A percentile compares a stretch with the other conserved stretches of the same genome.
These are phyloP conservation scores for Penstemon davidsonii DNA, from an alignment of 257 asterid species.

Conservation along the genomic window DNA sequence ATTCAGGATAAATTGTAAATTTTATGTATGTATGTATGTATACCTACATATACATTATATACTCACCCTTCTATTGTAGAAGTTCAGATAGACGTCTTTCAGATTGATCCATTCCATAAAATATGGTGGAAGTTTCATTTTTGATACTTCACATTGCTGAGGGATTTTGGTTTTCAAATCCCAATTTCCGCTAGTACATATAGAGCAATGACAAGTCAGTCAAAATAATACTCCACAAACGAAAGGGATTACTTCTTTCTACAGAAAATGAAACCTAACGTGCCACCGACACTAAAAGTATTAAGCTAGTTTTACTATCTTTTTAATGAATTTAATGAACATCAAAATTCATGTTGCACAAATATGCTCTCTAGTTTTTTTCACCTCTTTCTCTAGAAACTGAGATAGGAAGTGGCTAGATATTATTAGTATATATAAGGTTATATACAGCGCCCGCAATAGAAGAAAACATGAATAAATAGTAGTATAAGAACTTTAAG, in stretches of 20 bases:
- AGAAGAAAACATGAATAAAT: too few relatives aligned
- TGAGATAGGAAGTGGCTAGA: neutral
- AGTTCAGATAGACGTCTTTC: slow-evolving; percentile 82
- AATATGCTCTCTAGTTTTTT: neutral
- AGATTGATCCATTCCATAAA: slow-evolving; percentile 96
- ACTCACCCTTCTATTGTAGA: slow-evolving; percentile 79
- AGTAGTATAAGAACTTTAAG: too few relatives aligned
- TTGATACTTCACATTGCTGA: slow-evolving; percentile 72
- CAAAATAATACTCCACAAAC: slow-evolving; percentile 16
- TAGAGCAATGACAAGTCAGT: slow-evolving; percentile 29
- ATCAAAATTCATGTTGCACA: neutral
- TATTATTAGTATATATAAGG: neutral
- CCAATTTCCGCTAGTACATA: slow-evolving; percentile 81
- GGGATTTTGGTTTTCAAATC: slow-evolving; percentile 93
- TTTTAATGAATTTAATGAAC: neutral
- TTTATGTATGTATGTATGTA: neutral
- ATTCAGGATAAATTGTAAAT: neutral
- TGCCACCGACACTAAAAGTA: neutral
- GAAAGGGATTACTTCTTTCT: slow-evolving; percentile 5
- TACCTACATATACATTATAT: neutral
- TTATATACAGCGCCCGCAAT: too few relatives aligned
- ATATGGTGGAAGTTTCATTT: slow-evolving; percentile 71
- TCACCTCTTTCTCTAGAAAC: neutral
- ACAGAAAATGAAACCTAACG: neutral
- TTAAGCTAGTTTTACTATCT: neutral